Evolutionary conservation across 371 early-diverging fungal species (phyloP).

Genomic region (Mucor piriformis): DNA sequence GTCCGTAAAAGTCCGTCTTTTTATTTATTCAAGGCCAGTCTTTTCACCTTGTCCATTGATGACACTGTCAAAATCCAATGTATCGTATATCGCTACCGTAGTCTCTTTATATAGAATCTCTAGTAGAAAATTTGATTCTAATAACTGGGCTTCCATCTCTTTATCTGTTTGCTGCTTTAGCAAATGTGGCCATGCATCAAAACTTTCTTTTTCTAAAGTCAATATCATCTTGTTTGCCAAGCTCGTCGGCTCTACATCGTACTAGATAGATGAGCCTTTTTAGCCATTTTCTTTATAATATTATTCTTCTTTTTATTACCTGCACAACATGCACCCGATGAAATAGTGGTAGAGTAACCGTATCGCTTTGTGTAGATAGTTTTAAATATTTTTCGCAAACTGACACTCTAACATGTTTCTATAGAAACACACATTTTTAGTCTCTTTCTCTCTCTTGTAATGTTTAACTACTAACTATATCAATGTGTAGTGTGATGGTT

Average conservation of each 20-base stretch:
- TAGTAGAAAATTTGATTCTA: constrained; percentile 5
- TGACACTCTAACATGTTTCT: constrained; percentile 10
- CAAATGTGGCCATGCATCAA: constrained; percentile 18
- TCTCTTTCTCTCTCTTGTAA: background rate
- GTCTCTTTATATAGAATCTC: background rate
- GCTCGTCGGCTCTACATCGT: constrained; percentile 13
- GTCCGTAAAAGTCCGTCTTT: constrained; percentile 22
- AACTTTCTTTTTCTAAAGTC: constrained; percentile 17
- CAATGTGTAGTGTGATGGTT: constrained; percentile 23
- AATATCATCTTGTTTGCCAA: background rate
- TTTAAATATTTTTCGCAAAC: constrained; percentile 8
- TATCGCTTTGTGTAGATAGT: background rate
- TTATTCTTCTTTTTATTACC: background rate
- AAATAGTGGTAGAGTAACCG: constrained; percentile 15
- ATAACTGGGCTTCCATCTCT: constrained; percentile 3
- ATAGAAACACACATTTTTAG: background rate
- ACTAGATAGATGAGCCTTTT: too few relatives aligned
- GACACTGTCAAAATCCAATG: constrained; percentile 23
- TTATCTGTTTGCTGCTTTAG: constrained; percentile 17
- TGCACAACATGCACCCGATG: constrained; percentile 1
- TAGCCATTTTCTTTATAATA: background rate
- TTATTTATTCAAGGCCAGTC: constrained; percentile 24
- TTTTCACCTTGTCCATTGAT: constrained; percentile 28
- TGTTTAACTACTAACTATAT: constrained; percentile 3
- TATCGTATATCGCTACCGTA: constrained; percentile 4